Evolutionary conservation across 2,329 filamentous ascomycete species (phyloP).

Genomic region (Colletotrichum zoysiae): DNA sequence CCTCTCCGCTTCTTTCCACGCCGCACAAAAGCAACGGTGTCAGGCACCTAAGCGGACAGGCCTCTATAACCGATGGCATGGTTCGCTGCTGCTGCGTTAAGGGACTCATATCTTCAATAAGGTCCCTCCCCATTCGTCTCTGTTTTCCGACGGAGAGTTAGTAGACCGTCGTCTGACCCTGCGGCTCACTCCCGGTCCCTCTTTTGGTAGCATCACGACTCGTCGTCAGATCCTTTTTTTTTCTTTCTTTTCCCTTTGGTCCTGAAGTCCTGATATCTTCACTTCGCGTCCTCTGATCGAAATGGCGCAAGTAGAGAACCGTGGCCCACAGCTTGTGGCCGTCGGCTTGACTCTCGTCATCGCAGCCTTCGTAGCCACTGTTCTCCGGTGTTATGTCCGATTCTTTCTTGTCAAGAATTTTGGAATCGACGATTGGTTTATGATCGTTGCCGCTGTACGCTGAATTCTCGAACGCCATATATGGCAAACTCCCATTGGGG

Average conservation of each 20-base stretch:
- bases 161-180: conserved; percentile 27
- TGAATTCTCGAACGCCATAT: not conserved
- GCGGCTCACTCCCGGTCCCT: conserved; percentile 31
- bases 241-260: not conserved
- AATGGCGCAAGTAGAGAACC: conserved; percentile 45
- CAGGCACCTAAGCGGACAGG: not conserved
- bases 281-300: conserved; percentile 9
- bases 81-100: not conserved
- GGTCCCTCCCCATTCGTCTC: conserved; percentile 15
- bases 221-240: conserved; percentile 5
- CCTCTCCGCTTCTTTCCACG: conserved; percentile 4
- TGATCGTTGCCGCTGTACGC: conserved; percentile 52
- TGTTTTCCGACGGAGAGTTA: conserved; percentile 26
- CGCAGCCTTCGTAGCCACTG: conserved; percentile 47
- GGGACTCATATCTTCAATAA: conserved; percentile 33
- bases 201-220: conserved; percentile 11
- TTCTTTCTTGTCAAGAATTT: conserved; percentile 53
- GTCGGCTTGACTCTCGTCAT: conserved; percentile 49
- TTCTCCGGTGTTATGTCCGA: conserved; percentile 52
- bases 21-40: conserved; percentile 11
- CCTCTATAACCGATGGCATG: not conserved
- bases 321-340: conserved; percentile 51
- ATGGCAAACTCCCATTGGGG: too few relatives aligned
- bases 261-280: not conserved
- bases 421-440: conserved; percentile 56